These are phyloP conservation scores for Cladophialophora carrionii DNA, from an alignment of 2,329 filamentous ascomycete genomes.

Conservation along the genomic window DNA sequence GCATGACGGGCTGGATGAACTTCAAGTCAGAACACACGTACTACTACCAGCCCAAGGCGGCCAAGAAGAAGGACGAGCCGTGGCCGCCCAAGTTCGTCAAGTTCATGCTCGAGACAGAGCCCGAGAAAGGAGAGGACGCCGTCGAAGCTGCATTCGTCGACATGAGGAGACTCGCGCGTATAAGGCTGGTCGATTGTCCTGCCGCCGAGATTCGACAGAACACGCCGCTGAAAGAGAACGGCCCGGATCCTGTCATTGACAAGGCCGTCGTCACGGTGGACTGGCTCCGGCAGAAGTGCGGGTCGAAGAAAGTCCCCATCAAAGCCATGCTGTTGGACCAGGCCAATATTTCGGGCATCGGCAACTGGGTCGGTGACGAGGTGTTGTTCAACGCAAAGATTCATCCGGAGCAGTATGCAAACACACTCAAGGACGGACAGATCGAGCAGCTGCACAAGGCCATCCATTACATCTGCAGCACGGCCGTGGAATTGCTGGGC, in stretches of 20 bases:
- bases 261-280: constrained; percentile 73
- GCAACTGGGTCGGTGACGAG: constrained; percentile 97
- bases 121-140: constrained; percentile 55
- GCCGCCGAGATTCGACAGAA: constrained; percentile 74
- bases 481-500: constrained; percentile 74
- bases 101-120: constrained; percentile 72
- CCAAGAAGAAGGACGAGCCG: constrained; percentile 54
- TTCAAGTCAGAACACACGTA: constrained; percentile 76
- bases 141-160: constrained; percentile 81
- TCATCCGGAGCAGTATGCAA: constrained; percentile 90
- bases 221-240: constrained; percentile 84
- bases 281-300: constrained; percentile 73
- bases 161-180: constrained; percentile 73
- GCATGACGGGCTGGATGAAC: constrained; percentile 81
- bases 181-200: constrained; percentile 80
- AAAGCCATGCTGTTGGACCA: constrained; percentile 91
- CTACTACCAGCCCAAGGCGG: constrained; percentile 71
- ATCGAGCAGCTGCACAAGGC: constrained; percentile 71
- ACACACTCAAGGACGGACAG: constrained; percentile 74
- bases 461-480: constrained; percentile 77
- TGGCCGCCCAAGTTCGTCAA: constrained; percentile 95
- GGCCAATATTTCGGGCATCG: constrained; percentile 84
- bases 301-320: constrained; percentile 77
- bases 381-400: constrained; percentile 85
- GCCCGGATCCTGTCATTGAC: constrained; percentile 88